phyloP scores from a whole-genome alignment of 1,139 yeast genomes.

The Kodamaea anthophila region DNA sequence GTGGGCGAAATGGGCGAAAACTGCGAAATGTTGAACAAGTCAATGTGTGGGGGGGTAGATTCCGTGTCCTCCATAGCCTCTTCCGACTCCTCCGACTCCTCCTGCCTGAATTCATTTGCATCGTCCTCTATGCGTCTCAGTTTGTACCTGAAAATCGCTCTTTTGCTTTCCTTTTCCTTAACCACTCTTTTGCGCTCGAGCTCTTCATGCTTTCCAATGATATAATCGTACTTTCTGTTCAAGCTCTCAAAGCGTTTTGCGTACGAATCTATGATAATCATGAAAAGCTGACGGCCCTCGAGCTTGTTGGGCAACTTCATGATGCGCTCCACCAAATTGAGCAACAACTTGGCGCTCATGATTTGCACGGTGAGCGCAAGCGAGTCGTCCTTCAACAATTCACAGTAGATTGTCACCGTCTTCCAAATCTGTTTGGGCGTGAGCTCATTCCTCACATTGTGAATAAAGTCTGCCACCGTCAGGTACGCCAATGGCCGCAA shows the following conservation, averaged over 20 bases:
- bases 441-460: constrained; percentile 81
- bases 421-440: constrained; percentile 83
- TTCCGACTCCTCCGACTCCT: constrained; percentile 7
- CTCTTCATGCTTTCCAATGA: constrained; percentile 56
- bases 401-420: constrained; percentile 79
- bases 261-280: constrained; percentile 81
- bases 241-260: constrained; percentile 75
- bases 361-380: constrained; percentile 89
- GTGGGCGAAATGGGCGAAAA: constrained; percentile 34
- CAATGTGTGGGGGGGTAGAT: constrained; percentile 2
- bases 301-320: constrained; percentile 75
- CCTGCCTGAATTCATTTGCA: constrained; percentile 13
- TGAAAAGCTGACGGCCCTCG: constrained; percentile 79
- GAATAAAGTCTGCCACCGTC: constrained; percentile 93
- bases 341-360: constrained; percentile 88
- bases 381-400: constrained; percentile 72
- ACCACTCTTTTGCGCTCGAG: constrained; percentile 39
- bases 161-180: constrained; percentile 40
- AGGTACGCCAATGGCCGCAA: constrained; percentile 88
- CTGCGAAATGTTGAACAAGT: constrained; percentile 35
- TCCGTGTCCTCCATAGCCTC: neutral
- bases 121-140: constrained; percentile 19
- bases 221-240: constrained; percentile 64
- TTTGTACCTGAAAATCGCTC: constrained; percentile 37
- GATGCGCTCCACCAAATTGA: constrained; percentile 85